Evolutionary conservation across 2,329 filamentous ascomycete species (phyloP).

Genomic region (Metarhizium rileyi): DNA sequence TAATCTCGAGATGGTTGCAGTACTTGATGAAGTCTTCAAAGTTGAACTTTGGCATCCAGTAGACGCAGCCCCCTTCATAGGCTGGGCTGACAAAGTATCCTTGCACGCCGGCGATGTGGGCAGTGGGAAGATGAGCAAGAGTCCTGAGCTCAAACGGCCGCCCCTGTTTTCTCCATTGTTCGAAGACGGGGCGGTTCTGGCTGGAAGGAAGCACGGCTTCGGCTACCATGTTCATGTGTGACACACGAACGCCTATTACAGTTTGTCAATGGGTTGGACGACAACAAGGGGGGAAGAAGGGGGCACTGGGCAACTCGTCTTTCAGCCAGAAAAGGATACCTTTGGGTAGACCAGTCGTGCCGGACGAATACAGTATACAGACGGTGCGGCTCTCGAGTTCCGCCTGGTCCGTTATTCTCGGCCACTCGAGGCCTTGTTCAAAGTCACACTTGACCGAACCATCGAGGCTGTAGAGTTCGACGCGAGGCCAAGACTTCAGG

Average conservation of each 20-base stretch:
- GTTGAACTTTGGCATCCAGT: constrained; percentile 55
- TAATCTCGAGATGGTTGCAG: constrained; percentile 39
- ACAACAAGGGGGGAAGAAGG: too few relatives aligned
- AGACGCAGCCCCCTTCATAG: constrained; percentile 37
- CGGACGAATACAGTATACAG: constrained; percentile 38
- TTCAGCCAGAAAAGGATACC: constrained; percentile 12
- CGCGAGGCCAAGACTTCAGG: constrained; percentile 29
- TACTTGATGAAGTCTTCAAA: constrained; percentile 45
- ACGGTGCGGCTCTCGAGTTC: constrained; percentile 31
- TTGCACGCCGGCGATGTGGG: constrained; percentile 36
- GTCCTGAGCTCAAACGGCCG: constrained; percentile 21
- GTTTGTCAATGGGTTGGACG: not conserved
- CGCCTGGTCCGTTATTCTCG: constrained; percentile 37
- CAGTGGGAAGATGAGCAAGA: constrained; percentile 33
- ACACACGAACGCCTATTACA: constrained; percentile 28
- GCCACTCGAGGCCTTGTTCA: constrained; percentile 38
- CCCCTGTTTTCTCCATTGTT: constrained; percentile 15
- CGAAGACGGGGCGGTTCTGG: constrained; percentile 19
- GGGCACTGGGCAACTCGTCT: too few relatives aligned
- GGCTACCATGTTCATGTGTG: constrained; percentile 35
- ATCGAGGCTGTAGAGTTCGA: constrained; percentile 18
- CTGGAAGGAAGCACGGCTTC: constrained; percentile 21
- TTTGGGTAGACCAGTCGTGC: constrained; percentile 39
- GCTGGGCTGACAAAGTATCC: constrained; percentile 31
- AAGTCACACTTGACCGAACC: constrained; percentile 17